Evolutionary conservation across 495 filamentous ascomycete genomes (phyloP), one percentile per base, ranked within the genome.

Genomic region (Staphylotrichum tortipilum): DNA sequence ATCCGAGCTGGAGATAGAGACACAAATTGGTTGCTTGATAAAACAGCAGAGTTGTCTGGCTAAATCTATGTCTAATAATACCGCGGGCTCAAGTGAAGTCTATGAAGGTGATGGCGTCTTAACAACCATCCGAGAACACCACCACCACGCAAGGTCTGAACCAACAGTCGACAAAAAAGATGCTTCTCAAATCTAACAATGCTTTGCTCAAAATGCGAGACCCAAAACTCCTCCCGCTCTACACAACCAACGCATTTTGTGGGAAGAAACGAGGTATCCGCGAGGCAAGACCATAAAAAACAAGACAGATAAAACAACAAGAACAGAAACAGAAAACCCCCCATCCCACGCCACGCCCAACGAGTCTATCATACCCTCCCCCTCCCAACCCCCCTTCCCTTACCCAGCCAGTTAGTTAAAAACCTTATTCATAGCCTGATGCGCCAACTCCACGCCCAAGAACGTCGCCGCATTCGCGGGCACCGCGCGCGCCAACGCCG

Each of bases 401-500:
- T 37, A n/a, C 22, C 0, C n/a, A 8, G 2, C 1, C 11, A 14
- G 28, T 49, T 19, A 54, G 36, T 45, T 53, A 36, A 91, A 88
- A 15, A 81, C 62, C 74, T 78, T 86, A 60, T 81, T 83, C 85
- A 89, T 87, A 49, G 80, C 79, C 64, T 89, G 84, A 61, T 90
- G 85, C 18, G 86, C 85, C 55, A 90, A 63, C 69, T 91, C 86
- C 2, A 91, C 86, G 22, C 86, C 86, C 47, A 88, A 69, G 57
- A 75, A 73, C 15, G 77, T 83, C 6, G 77, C 78, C 18, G 94
- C 94, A 59, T 97, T 99, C 4, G 92, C 92, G 6, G 92, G 92
- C 43, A 97, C 88, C 17, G 92, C 94, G 68, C 92, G 81, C 12
- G 86, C 86, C 60, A 99, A 73, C 5, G 92, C 92, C 3, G 92